phyloP scores from a whole-genome alignment of 495 filamentous ascomycete species.

The Podospora fimiseda region DNA sequence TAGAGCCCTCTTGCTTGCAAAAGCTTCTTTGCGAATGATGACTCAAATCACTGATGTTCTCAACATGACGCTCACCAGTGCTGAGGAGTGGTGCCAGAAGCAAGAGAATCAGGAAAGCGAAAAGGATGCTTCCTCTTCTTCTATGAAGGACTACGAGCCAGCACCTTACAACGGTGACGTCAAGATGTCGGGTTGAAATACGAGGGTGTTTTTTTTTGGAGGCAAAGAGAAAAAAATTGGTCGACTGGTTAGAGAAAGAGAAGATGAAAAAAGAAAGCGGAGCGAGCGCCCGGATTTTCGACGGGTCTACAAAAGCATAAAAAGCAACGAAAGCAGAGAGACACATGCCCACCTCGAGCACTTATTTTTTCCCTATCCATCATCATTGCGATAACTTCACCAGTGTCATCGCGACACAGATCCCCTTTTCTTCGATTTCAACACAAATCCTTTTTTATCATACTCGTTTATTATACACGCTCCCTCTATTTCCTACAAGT shows the following conservation, averaged over 20 bases:
- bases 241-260: background rate
- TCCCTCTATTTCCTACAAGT: background rate
- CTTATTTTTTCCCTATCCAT: background rate
- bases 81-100: conserved; percentile 79
- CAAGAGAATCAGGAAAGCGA: conserved; percentile 53
- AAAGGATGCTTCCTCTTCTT: conserved; percentile 1
- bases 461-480: background rate
- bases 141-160: background rate
- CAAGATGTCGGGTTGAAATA: conserved; percentile 12
- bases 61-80: conserved; percentile 75
- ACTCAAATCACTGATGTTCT: conserved; percentile 73
- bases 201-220: too few species aligned
- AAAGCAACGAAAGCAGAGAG: background rate
- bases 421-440: too few species aligned
- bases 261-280: background rate
- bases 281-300: background rate
- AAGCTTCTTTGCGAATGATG: conserved; percentile 87
- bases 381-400: too few species aligned
- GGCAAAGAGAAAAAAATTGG: background rate
- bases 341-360: background rate
- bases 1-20: conserved; percentile 70
- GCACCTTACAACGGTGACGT: conserved; percentile 6
- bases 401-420: too few species aligned
- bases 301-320: background rate
- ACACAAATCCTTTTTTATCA: background rate